Conservation (phyloP, 306 rosid genomes). For the Herpetospermum pedunculosum region DNA sequence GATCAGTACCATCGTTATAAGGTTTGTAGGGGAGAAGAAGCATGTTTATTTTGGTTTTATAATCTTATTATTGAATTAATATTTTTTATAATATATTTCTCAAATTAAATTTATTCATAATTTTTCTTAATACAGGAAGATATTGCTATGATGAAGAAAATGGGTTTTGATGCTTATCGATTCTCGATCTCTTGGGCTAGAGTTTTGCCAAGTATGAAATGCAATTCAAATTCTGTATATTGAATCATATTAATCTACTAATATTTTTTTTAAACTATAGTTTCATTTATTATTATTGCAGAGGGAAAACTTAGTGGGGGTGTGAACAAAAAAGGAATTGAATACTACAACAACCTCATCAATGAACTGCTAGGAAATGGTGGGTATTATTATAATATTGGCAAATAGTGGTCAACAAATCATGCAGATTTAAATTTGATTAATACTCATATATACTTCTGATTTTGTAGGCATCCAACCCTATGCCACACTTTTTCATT, state of each 20-base stretch:
- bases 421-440: neutral
- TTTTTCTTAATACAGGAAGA: slow-evolving; percentile 17
- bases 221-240: neutral
- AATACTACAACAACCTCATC: slow-evolving; percentile 54
- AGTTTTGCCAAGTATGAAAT: slow-evolving; percentile 22
- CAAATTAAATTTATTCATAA: too few relatives aligned
- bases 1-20: slow-evolving; percentile 38
- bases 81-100: neutral
- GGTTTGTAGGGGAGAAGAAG: slow-evolving; percentile 6
- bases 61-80: neutral
- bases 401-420: too few relatives aligned
- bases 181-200: slow-evolving; percentile 38
- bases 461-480: slow-evolving; percentile 26
- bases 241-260: too few relatives aligned
- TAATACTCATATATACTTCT: too few relatives aligned
- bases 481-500: slow-evolving; percentile 40
- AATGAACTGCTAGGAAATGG: slow-evolving; percentile 39
- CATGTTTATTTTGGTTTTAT: neutral
- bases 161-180: slow-evolving; percentile 31
- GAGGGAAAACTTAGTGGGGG: slow-evolving; percentile 56
- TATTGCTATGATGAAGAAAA: slow-evolving; percentile 20
- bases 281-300: neutral
- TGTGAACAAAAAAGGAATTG: slow-evolving; percentile 34
- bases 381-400: neutral
- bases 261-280: neutral